Percentiles rank a stretch among this genome's conserved stretches.
Conservation (phyloP, 768 basidiomycete genomes). For the Mycena rosella region DNA sequence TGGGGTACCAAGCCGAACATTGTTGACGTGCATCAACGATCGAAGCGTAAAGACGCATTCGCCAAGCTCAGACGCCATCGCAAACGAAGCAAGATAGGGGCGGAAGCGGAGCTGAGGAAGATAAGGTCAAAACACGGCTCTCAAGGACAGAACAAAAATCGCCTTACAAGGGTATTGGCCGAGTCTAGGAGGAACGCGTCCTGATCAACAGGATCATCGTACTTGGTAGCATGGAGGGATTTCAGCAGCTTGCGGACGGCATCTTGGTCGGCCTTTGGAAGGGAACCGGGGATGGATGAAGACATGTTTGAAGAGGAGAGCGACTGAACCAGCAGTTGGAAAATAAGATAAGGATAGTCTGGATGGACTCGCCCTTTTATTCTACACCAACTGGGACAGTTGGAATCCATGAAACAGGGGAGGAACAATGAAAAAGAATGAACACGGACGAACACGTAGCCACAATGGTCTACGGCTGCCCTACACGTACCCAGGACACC, state of each 20-base stretch:
- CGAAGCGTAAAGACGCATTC: constrained; percentile 2
- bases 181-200: constrained; percentile 7
- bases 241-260: neutral
- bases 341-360: neutral
- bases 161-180: neutral
- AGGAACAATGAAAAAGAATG: neutral
- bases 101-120: constrained; percentile 8
- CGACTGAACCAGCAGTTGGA: neutral
- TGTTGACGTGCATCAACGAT: neutral
- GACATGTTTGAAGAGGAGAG: neutral
- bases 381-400: constrained; percentile 2
- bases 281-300: neutral
- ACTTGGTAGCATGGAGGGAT: neutral
- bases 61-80: neutral
- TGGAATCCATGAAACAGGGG: neutral
- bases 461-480: neutral
- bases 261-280: neutral
- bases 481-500: neutral
- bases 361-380: neutral
- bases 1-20: neutral
- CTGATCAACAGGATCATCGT: constrained; percentile 21
- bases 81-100: constrained; percentile 1
- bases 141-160: neutral
- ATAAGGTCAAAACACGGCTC: neutral
- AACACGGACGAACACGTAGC: constrained; percentile 3